Base-by-base conservation (phyloP, 805 yeast species). In the Yarrowia sp. region DNA sequence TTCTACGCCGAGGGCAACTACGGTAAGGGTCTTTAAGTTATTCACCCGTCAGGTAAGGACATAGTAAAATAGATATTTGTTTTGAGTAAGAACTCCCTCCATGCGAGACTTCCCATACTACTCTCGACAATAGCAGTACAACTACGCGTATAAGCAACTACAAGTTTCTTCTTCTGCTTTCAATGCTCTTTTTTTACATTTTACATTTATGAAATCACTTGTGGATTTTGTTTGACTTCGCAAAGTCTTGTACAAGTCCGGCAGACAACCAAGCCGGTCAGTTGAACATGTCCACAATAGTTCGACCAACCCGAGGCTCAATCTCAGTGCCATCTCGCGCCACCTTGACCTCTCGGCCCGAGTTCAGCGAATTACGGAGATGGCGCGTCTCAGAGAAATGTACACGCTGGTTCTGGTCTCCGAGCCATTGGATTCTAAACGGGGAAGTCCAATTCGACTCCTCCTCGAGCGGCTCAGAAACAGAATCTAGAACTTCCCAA, bases 1-100 rank as follows among this genome's bases (percentile, higher is more conserved):
- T 91, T 90, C 76, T 86, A 86, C 68, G 85, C 82, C 65, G 78
- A 83, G 66, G 96, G 96, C 55, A 87, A 88, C 76, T 90, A 89
- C 74, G 96, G 93, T 66, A 90, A 90, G 78, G 97, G 97, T 39
- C 80, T 90, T 73, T 89, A 81, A 72, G 53, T 16, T 35, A 51
- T 47, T 32, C 1, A 4, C 29, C 19, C 39, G 4, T 18, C 21
- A 29, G 33, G 31, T 27, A n/a, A 47, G 55, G 55, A 47, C 38
- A 47, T 47, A 44, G 32, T 42, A 47, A 47, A 47, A 47, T 47
- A 32, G 38, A 47, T 47, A 31, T 21, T 46, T 42, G 49, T 42
- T 24, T 38, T 19, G 39, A 36, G 14, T 13, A 29, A 14, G 4
- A 8, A 10, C 14, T 12, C 32, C 4, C 35, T 32, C 12, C 19